Evolutionary conservation across 257 asterid species (phyloP), one percentile per base, ranked within the genome.

Genomic region (Echites panduratus): DNA sequence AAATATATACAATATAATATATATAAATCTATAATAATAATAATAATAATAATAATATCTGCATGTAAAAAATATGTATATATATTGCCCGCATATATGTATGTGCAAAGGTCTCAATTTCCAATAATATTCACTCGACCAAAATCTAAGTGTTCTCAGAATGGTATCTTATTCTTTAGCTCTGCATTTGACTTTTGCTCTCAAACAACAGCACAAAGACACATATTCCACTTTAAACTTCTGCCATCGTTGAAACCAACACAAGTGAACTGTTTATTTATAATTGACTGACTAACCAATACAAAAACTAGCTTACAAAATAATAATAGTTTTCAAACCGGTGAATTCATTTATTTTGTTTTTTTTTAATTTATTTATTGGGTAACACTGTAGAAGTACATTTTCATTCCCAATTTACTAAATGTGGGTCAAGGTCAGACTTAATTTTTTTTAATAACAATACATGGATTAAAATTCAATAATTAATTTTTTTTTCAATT

Each of bases 251-350:
- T 80, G 72, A 83, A 82, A 80, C 81, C 87, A 76, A 80, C 53
- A 78, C 54, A 69, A 20, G 29, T 8, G n/a, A n/a, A n/a, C n/a
- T n/a, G n/a, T 32, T 4, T 11, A 11, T n/a, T n/a, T n/a, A 48
- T 11, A 45, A 49, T 56, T 29, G 41, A 77, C 49, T 4, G 26
- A 11, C 70, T 59, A 73, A 78, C 58, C 71, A 72, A 50, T 81
- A 80, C 91, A 88, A 83, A 49, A 44, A 77, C 78, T 69, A 87
- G 72, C 79, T 77, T 82, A 86, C 89, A 87, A 90, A 62, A 44
- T 61, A 67, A 78, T 69, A 78, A n/a, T n/a, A n/a, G 38, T 38
- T 82, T 85, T 82, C 87, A 82, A 81, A 79, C 82, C 72, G 75
- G 17, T 61, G 79, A 57, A 68, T 16, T 13, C n/a, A n/a, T n/a